A percentile compares a stretch with the other conserved stretches of the same genome.
Conservation (phyloP, 495 filamentous ascomycete genomes). For the Massariosphaeria phaeospora region DNA sequence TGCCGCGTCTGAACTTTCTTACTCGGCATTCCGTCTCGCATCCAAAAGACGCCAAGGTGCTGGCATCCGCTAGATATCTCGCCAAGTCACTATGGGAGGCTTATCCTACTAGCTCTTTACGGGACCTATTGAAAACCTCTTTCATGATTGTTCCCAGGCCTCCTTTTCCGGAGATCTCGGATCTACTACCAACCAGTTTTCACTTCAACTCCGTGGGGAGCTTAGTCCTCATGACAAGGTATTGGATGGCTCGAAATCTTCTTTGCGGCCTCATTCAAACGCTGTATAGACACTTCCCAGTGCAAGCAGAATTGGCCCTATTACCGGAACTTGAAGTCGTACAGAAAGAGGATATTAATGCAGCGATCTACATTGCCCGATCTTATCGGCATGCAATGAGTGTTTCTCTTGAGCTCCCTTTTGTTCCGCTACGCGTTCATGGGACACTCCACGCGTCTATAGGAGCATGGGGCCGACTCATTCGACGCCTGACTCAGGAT, state of each 20-base stretch:
- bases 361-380: conserved; percentile 1
- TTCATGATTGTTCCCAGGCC: neutral
- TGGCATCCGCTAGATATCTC: neutral
- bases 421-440: conserved; percentile 6
- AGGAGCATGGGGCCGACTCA: neutral
- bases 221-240: neutral
- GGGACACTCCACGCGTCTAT: neutral
- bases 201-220: neutral
- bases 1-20: conserved; percentile 5
- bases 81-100: neutral
- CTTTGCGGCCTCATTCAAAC: neutral
- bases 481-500: neutral
- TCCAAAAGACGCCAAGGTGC: neutral
- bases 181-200: neutral
- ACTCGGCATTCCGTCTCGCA: neutral
- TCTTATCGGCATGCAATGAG: neutral
- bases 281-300: neutral
- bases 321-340: neutral
- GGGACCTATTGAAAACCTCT: neutral
- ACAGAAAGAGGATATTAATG: neutral
- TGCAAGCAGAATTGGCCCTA: neutral
- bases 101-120: neutral
- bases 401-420: neutral
- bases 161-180: neutral
- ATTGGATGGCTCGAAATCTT: conserved; percentile 1